Conservation (phyloP, 2,329 filamentous ascomycete genomes). For the Penicillium aurantiogriseum region DNA sequence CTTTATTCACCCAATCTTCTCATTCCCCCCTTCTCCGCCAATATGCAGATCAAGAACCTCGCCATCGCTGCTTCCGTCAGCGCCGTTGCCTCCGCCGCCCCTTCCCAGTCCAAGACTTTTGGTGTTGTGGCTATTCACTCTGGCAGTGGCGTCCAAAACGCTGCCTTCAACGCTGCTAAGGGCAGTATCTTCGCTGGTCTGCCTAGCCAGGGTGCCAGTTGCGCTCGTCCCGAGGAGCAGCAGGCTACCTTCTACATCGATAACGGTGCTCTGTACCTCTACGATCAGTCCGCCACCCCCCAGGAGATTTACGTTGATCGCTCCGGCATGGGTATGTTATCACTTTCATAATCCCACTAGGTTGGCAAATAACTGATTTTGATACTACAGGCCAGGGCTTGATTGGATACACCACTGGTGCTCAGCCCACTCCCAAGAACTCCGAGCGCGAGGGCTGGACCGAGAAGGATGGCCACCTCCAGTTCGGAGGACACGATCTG, state of each 20-base stretch:
- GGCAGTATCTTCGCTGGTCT: conserved; percentile 48
- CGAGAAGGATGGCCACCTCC: conserved; percentile 48
- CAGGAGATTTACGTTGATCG: conserved; percentile 57
- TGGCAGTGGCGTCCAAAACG: conserved; percentile 51
- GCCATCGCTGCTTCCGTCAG: conserved; percentile 32
- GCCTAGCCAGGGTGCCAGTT: conserved; percentile 50
- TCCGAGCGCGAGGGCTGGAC: conserved; percentile 51
- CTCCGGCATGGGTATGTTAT: conserved; percentile 57
- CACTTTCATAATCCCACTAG: neutral
- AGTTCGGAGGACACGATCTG: conserved; percentile 47
- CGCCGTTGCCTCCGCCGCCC: conserved; percentile 27
- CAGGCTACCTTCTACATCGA: conserved; percentile 54
- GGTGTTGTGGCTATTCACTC: conserved; percentile 52
- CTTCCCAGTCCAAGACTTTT: conserved; percentile 43
- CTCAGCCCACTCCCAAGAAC: conserved; percentile 40
- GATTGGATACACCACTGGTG: conserved; percentile 54
- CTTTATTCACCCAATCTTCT: neutral
- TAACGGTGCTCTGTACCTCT: conserved; percentile 51
- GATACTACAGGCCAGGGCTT: conserved; percentile 49
- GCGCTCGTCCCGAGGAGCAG: conserved; percentile 39
- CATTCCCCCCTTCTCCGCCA: conserved; percentile 6
- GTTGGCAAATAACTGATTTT: neutral
- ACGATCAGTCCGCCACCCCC: conserved; percentile 41
- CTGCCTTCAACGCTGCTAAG: conserved; percentile 46
- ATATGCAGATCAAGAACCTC: conserved; percentile 32